Evolutionary conservation across 495 filamentous ascomycete species (phyloP).

Genomic region (Hypomontagnella monticulosa): DNA sequence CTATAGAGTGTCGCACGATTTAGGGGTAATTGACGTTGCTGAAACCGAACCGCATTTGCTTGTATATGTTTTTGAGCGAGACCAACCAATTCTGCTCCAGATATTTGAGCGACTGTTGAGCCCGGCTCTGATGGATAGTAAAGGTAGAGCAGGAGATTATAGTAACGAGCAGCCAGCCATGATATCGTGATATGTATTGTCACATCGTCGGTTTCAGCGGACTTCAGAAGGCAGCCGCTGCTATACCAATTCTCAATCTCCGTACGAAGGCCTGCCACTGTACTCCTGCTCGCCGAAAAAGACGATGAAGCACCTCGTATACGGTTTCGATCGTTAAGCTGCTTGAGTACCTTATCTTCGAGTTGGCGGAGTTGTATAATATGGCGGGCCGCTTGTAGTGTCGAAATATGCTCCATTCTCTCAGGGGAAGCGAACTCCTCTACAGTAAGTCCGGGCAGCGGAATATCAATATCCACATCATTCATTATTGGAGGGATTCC

Average conservation of each 20-base stretch:
- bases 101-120: conserved; percentile 14
- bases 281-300: not conserved
- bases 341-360: conserved; percentile 41
- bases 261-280: not conserved
- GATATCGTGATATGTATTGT: conserved; percentile 46
- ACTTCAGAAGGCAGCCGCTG: not conserved
- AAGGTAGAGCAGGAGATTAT: conserved; percentile 35
- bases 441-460: conserved; percentile 45
- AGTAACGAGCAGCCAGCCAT: conserved; percentile 46
- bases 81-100: conserved; percentile 31
- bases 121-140: not conserved
- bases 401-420: conserved; percentile 36
- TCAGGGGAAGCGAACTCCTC: conserved; percentile 44
- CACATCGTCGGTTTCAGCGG: conserved; percentile 38
- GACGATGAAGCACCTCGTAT: conserved; percentile 2
- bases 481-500: conserved; percentile 39
- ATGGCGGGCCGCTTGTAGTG: conserved; percentile 44
- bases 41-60: conserved; percentile 38
- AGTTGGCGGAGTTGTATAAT: conserved; percentile 45
- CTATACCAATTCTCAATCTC: not conserved
- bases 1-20: conserved; percentile 44
- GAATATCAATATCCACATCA: conserved; percentile 38
- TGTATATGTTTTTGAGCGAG: conserved; percentile 47
- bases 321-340: conserved; percentile 16
- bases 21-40: conserved; percentile 44